phyloP scores from a whole-genome alignment of 148 eudicot genomes.

The Agrostemma githago region DNA sequence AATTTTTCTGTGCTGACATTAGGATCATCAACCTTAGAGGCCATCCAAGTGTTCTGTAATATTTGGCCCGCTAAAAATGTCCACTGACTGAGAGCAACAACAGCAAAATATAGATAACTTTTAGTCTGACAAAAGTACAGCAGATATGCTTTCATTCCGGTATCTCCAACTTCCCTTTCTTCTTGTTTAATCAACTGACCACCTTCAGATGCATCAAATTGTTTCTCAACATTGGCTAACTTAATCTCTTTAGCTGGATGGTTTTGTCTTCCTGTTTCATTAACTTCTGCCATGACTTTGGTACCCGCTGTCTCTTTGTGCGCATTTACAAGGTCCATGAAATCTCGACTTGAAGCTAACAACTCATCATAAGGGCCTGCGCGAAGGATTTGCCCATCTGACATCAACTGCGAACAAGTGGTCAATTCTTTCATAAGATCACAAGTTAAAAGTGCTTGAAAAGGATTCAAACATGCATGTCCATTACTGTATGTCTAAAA shows the following conservation, averaged over 20 bases:
- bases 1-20: slow-evolving; percentile 46
- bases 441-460: neutral
- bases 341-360: slow-evolving; percentile 60
- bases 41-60: slow-evolving; percentile 86
- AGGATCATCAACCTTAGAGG: slow-evolving; percentile 73
- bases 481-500: neutral
- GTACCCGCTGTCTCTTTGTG: slow-evolving; percentile 90
- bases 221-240: slow-evolving; percentile 27
- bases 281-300: slow-evolving; percentile 39
- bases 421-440: neutral
- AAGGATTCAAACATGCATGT: neutral
- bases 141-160: slow-evolving; percentile 68
- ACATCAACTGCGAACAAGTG: slow-evolving; percentile 61
- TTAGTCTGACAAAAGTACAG: slow-evolving; percentile 65
- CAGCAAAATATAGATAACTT: slow-evolving; percentile 48
- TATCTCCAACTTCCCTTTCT: slow-evolving; percentile 76
- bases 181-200: slow-evolving; percentile 83
- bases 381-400: slow-evolving; percentile 66
- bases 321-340: slow-evolving; percentile 69
- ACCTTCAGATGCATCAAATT: slow-evolving; percentile 26
- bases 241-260: slow-evolving; percentile 43
- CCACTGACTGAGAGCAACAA: slow-evolving; percentile 47
- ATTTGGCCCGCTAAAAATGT: slow-evolving; percentile 51
- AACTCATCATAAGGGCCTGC: slow-evolving; percentile 60
- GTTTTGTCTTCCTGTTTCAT: slow-evolving; percentile 25